Percentiles rank a stretch among this genome's conserved stretches.
These are phyloP conservation scores for Ceratobasidium papillatum DNA, from an alignment of 1,284 basidiomycete species.

Conservation along the genomic window DNA sequence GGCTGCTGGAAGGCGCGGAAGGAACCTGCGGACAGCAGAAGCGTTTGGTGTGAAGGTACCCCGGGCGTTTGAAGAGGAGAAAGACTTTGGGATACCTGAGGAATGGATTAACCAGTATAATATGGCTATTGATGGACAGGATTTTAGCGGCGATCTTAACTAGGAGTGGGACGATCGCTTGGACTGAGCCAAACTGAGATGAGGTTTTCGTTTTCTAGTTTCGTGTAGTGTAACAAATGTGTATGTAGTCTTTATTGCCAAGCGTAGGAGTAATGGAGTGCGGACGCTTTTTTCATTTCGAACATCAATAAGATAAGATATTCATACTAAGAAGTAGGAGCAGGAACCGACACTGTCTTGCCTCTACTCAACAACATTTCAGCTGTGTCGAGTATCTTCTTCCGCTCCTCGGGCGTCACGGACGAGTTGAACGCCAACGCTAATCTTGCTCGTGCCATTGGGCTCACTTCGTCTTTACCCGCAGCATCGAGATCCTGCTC, in stretches of 20 bases:
- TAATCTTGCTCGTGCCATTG: conserved; percentile 25
- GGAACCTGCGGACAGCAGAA: conserved; percentile 61
- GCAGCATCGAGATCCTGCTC: conserved; percentile 14
- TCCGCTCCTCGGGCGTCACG: conserved; percentile 11
- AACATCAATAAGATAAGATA: not conserved
- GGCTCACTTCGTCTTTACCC: not conserved
- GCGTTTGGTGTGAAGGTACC: conserved; percentile 67
- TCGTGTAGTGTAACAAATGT: conserved; percentile 2
- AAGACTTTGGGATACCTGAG: conserved; percentile 60
- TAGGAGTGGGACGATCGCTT: not conserved
- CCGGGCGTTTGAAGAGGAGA: conserved; percentile 56
- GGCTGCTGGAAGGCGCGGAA: conserved; percentile 55
- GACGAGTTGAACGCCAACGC: conserved; percentile 30
- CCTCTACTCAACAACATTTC: conserved; percentile 1
- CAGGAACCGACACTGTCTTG: not conserved
- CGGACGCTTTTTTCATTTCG: not conserved
- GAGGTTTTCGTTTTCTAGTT: not conserved
- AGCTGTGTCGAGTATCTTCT: conserved; percentile 10
- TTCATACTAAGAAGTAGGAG: not conserved
- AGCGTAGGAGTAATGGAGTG: conserved; percentile 1
- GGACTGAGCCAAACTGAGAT: not conserved
- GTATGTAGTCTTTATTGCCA: conserved; percentile 5
- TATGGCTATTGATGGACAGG: conserved; percentile 9
- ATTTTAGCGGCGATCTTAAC: not conserved
- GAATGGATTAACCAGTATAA: conserved; percentile 11